Evolutionary conservation across 2,329 filamentous ascomycete species (phyloP).

Genomic region (Dactylellina drechsleri): DNA sequence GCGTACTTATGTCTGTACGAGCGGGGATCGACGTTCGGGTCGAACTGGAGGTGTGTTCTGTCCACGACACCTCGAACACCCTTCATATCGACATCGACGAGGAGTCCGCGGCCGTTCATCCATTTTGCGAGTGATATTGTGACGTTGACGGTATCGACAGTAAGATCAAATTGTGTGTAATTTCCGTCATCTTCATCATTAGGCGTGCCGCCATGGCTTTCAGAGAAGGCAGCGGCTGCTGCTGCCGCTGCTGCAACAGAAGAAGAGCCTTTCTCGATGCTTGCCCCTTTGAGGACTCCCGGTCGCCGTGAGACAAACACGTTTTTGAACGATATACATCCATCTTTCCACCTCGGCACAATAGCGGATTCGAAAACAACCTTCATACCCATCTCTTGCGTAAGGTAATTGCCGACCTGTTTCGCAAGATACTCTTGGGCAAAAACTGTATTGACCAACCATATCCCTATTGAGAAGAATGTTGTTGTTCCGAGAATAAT

Average conservation of each 20-base stretch:
- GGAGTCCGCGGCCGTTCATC: conserved; percentile 94
- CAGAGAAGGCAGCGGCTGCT: conserved; percentile 71
- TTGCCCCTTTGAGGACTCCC: conserved; percentile 71
- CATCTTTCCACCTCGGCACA: conserved; percentile 93
- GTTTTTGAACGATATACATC: conserved; percentile 95
- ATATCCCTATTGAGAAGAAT: conserved; percentile 90
- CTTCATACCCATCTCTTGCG: conserved; percentile 88
- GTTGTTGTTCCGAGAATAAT: conserved; percentile 96
- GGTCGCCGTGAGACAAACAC: conserved; percentile 94
- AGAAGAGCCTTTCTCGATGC: conserved; percentile 92
- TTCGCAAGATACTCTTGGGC: conserved; percentile 94
- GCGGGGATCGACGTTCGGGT: conserved; percentile 78
- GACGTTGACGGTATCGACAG: conserved; percentile 93
- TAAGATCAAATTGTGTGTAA: conserved; percentile 96
- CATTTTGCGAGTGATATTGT: conserved; percentile 97
- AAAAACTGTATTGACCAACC: conserved; percentile 94
- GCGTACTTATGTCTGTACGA: conserved; percentile 87
- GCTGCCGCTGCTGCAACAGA: conserved; percentile 84
- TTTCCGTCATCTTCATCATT: conserved; percentile 84
- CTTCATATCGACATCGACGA: conserved; percentile 92
- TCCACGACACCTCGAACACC: conserved; percentile 93
- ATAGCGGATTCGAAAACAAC: conserved; percentile 98
- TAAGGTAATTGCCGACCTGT: conserved; percentile 95
- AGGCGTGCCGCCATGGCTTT: conserved; percentile 58
- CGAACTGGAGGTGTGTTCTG: conserved; percentile 81